phyloP scores from a whole-genome alignment of 2,329 filamentous ascomycete genomes.

The Colletotrichum incanum region DNA sequence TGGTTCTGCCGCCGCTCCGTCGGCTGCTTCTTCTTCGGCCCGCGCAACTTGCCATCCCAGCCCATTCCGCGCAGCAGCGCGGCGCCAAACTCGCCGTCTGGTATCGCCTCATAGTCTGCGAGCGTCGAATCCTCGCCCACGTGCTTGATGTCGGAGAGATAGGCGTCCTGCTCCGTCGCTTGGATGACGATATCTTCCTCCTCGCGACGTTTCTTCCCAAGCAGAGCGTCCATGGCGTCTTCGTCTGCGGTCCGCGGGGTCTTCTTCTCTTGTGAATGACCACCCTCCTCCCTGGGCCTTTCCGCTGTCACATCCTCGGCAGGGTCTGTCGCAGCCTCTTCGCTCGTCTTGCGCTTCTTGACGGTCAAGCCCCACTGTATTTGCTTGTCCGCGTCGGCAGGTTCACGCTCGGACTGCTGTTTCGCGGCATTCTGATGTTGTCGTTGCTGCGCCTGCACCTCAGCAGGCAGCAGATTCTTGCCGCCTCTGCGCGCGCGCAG shows the following conservation, averaged over 20 bases:
- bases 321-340: conserved; percentile 61
- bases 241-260: conserved; percentile 52
- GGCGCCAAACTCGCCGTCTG: conserved; percentile 95
- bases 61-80: conserved; percentile 94
- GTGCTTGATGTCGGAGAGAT: conserved; percentile 77
- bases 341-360: conserved; percentile 66
- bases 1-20: conserved; percentile 83
- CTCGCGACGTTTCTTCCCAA: conserved; percentile 66
- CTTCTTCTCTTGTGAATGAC: conserved; percentile 10
- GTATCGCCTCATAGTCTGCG: conserved; percentile 89
- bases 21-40: conserved; percentile 71
- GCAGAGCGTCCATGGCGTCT: conserved; percentile 77
- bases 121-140: conserved; percentile 84
- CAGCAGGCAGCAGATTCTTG: conserved; percentile 71
- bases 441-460: conserved; percentile 64
- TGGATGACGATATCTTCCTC: conserved; percentile 68
- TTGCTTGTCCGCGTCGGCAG: conserved; percentile 65
- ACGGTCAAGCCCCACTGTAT: conserved; percentile 71
- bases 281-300: conserved; percentile 6
- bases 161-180: conserved; percentile 77
- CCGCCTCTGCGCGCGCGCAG: conserved; percentile 62
- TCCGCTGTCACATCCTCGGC: conserved; percentile 39
- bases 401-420: conserved; percentile 52
- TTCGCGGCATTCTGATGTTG: conserved; percentile 55
- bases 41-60: conserved; percentile 82